These are phyloP conservation scores for Tetramitus jugosus DNA, from an alignment of 208 protist genomes.

Conservation along the genomic window DNA sequence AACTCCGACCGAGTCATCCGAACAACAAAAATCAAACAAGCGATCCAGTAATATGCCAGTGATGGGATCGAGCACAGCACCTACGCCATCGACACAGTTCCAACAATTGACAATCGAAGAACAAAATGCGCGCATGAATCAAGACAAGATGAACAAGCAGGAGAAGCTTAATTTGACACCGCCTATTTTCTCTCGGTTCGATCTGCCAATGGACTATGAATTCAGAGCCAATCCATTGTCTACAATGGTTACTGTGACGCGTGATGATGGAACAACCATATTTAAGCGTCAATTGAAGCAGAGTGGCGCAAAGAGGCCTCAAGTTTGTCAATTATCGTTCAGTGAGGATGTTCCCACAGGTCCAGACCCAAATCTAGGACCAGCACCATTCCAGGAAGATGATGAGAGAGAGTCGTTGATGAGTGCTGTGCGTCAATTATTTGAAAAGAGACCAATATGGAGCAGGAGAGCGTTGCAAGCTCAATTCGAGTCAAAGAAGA, in stretches of 20 bases:
- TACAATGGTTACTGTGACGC: neutral
- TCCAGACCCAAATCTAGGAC: no score
- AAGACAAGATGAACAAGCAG: neutral
- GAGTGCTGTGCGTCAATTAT: neutral
- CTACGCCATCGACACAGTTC: no score
- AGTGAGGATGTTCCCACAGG: neutral
- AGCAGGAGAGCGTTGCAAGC: neutral
- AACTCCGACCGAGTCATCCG: no score
- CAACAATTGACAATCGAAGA: no score
- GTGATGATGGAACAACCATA: neutral
- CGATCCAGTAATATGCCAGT: no score
- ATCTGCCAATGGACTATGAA: neutral
- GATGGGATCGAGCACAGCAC: no score
- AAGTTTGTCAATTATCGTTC: neutral
- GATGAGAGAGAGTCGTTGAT: no score
- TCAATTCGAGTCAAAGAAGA: neutral
- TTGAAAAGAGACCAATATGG: neutral
- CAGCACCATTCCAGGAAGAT: no score
- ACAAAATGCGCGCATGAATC: neutral
- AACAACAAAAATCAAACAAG: no score
- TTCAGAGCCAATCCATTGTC: neutral
- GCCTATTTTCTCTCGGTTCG: neutral
- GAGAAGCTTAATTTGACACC: constrained; percentile 3
- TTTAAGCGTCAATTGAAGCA: neutral
- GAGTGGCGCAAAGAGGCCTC: neutral